Evolutionary conservation across 805 yeast species (phyloP), one percentile per base, ranked within the genome.

Genomic region (Wickerhamomyces alni): DNA sequence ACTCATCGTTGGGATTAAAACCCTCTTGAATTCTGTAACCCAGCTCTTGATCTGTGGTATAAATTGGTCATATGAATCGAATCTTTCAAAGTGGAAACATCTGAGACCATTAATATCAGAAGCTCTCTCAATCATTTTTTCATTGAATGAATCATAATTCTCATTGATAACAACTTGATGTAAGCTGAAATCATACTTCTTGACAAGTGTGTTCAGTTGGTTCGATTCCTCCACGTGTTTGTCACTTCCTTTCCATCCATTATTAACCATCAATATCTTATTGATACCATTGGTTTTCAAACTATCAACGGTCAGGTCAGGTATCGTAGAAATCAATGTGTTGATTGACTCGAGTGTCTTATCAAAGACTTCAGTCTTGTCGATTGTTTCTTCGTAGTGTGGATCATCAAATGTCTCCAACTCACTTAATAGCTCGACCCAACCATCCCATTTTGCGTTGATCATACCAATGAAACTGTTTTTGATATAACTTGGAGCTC

Each of bases 401-500:
- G 19, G 17, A 33, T 32, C 24, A 22, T 30, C 35, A 25, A 42
- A 44, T 2, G 67, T 59, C 29, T 58, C 49, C 8, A 73, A 41
- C 9, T 61, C 67, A n/a, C 59, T 55, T 18, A 72, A 48, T 17
- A 74, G 48, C 4, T 65, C 66, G 26, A 61, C 60, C 76, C 80
- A 73, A 1, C 76, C 77, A 11, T 61, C 56, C 80, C 80, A 75
- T 4, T 47, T 46, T 12, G 64, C 55, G 15, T 59, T 54, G 0
- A 68, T 63, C 50, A 72, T 66, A 3, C 80, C 80, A 31, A 71
- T 57, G 45, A 67, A 75, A 8, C 52, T 46, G 1, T 73, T 65
- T 1, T 75, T 72, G 25, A 48, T 48, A 19, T 58, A 53, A 8
- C 65, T 61, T 13, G 29, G 21, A 12, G 34, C 44, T 8, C 75